Base-by-base conservation (phyloP, 139 green algal species). In the Trebouxia sp. region DNA sequence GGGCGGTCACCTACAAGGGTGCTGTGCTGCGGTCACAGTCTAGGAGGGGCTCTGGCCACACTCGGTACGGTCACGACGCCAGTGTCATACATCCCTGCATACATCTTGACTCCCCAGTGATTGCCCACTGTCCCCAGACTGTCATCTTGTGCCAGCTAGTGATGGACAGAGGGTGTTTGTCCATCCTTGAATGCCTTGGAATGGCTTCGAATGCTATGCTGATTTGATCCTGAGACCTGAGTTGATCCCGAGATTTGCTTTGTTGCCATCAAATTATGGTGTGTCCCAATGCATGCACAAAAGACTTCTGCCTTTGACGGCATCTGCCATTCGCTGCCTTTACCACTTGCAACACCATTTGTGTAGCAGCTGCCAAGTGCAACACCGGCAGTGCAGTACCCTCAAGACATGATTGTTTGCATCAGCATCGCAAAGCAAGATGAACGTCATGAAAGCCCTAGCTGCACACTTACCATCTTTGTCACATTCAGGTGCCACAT, bases 41-140 rank as follows among this genome's bases (percentile, higher is more conserved):
- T 87, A 8, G 83, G 83, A 14, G 83, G 83, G 8, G 83, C 83
- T 35, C 53, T 87, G 14, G 83, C 83, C 17, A 78, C 75, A 5
- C 77, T 87, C n/a, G 83, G 79, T 83, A 22, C 5, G 67, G n/a
- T n/a, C n/a, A n/a, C n/a, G n/a, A n/a, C n/a, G 14, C 17, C 15
- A 14, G 14, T 14, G 15, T n/a, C 48, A 17, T n/a, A 14, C 48
- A 58, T 17, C 14, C 17, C 17, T 58, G 15, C 17, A 17, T 58
- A 17, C 48, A 14, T 58, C 15, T 58, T 58, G 48, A 14, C 48
- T n/a, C 15, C 48, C 17, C 48, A n/a, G 48, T 58, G 48, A 14
- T n/a, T 58, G 15, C 48, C 14, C 17, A n/a, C 17, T 17, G 48
- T 58, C 17, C 17, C 48, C 14, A 58, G 48, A 58, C 17, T 58